Base-by-base conservation (phyloP, 2,329 filamentous ascomycete genomes). In the Simplicillium aogashimaense region DNA sequence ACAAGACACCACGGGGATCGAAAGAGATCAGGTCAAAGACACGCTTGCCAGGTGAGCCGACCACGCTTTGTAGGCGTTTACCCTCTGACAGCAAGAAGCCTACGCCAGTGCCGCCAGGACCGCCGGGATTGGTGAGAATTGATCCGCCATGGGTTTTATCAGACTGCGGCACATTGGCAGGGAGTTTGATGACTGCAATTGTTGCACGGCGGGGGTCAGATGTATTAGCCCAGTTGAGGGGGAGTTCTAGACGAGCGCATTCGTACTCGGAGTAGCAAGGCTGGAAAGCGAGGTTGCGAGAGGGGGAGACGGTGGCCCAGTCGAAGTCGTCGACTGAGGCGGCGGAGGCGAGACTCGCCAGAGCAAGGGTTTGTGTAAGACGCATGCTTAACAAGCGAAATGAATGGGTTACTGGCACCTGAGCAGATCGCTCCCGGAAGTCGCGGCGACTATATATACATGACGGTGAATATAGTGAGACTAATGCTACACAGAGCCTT, bases 41-140 rank as follows among this genome's bases (percentile, higher is more conserved):
- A 10, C 47, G 50, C 35, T 36, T 30, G 14, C 39, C 43, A 3
- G 35, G 32, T 2, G 16, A 33, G 18, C 43, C 41, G 18, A 44
- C 4, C 4, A 43, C 17, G 9, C 36, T 28, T 17, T 55, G 57
- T 6, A 60, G 37, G 3, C 29, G 13, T 12, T 36, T 35, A n/a
- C 53, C 59, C 7, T 25, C 31, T 2, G 9, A n/a, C n/a, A 56
- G 43, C 14, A 54, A 30, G 13, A 52, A 38, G 0, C 14, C 12
- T 2, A 60, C 53, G 5, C 62, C 62, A 1, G 57, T 59, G 8
- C 52, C 60, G 13, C 61, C 59, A 0, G 63, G 63, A 0, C 63
- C 63, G 18, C 63, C 63, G 2, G 61, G 61, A 49, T 64, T 64
- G 18, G 51, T 43, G 46, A 65, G 51, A 20, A 64, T 48, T 25